phyloP scores from a whole-genome alignment of 371 early-diverging fungal species.

The Mortierella sp. region DNA sequence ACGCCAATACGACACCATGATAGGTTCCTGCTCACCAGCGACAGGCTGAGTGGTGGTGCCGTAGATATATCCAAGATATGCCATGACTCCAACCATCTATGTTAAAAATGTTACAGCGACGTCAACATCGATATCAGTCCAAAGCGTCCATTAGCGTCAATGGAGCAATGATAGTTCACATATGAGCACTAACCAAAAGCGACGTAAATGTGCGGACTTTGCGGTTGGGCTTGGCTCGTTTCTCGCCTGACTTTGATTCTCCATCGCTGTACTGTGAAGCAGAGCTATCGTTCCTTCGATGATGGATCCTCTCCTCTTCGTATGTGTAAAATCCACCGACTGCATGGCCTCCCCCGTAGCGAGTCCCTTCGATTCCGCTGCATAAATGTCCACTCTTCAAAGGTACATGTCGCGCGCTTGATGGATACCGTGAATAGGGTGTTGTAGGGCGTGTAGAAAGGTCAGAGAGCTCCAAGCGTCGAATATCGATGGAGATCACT shows the following conservation, averaged over 20 bases:
- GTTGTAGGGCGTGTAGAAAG: constrained; percentile 25
- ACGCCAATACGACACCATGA: constrained; percentile 32
- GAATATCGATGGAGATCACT: constrained; percentile 79
- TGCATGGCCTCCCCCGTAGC: not conserved
- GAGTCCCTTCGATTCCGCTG: constrained; percentile 3
- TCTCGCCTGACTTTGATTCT: constrained; percentile 15
- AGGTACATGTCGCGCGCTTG: constrained; percentile 27
- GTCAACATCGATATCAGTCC: no score
- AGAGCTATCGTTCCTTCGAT: constrained; percentile 21
- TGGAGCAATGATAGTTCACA: no score
- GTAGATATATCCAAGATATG: constrained; percentile 50
- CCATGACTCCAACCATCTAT: constrained; percentile 50
- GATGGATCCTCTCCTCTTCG: constrained; percentile 13
- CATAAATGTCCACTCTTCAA: constrained; percentile 5
- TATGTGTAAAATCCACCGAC: not conserved
- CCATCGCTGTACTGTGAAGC: constrained; percentile 29
- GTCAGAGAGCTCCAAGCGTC: constrained; percentile 70
- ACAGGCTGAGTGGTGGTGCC: constrained; percentile 38
- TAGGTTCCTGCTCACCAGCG: constrained; percentile 3
- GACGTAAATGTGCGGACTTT: constrained; percentile 51
- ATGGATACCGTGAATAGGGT: constrained; percentile 31
- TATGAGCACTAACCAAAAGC: constrained; percentile 35
- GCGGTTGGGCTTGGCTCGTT: constrained; percentile 15
- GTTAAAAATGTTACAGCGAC: not conserved
- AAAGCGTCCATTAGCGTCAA: no score